Base-by-base conservation (phyloP, 2,329 filamentous ascomycete genomes). In the Colletotrichum acutatum region DNA sequence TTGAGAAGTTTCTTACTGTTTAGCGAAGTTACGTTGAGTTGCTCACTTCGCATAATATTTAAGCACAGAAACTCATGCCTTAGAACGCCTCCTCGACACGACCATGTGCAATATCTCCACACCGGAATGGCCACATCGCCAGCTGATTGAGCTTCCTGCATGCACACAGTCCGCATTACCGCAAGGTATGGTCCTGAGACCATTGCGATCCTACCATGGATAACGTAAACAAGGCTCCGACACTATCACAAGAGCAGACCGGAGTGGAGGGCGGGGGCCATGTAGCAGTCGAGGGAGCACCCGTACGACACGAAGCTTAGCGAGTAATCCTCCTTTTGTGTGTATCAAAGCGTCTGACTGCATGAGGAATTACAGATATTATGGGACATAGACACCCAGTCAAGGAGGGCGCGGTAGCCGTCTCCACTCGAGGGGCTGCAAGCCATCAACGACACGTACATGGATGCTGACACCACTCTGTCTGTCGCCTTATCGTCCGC, bases 141-240 rank as follows among this genome's bases (percentile, higher is more conserved):
- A 32, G 46, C 11, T 22, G 14, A 56, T 56, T 26, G 70, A 53
- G 70, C 60, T 32, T 59, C n/a, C n/a, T 64, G 60, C 54, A 66
- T 71, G 60, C 52, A 24, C 37, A n/a, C 11, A 30, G 46, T 49
- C 8, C 30, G 32, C 24, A 59, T 24, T 26, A 14, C 56, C 53
- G 37, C 14, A 30, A 58, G 32, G 19, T 28, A 34, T 26, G 32
- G 16, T 56, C 28, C 59, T 52, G 42, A 49, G 16, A 49, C 42
- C 19, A 49, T n/a, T 19, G 8, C 42, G 42, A 49, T 49, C 42
- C 19, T 49, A 49, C 42, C 42, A 22, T 4, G 42, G 8, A 49
- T 11, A 49, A 22, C 42, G 42, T n/a, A 2, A 49, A 22, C 8
- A 49, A n/a, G 42, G 42, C 42, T 49, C 42, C 42, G 42, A 49